phyloP scores from a whole-genome alignment of 2,329 filamentous ascomycete species.

The Epicoccum nigrum region DNA sequence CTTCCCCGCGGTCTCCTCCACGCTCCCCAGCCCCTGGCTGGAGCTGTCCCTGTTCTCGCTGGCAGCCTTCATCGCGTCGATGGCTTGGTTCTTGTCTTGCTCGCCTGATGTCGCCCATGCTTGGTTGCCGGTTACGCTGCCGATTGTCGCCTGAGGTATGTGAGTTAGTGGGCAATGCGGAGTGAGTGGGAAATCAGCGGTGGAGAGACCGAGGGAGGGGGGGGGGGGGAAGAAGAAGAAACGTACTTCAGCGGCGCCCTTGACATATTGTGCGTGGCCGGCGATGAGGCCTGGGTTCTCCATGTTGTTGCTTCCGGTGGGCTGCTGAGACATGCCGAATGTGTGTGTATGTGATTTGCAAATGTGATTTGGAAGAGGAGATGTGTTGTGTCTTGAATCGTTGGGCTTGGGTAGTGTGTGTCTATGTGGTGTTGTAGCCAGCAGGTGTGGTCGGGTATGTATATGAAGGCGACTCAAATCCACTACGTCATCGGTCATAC shows the following conservation, averaged over 20 bases:
- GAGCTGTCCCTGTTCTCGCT: constrained; percentile 61
- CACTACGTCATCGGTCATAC: constrained; percentile 14
- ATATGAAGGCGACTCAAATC: constrained; percentile 4
- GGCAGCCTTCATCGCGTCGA: constrained; percentile 67
- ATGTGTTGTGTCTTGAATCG: background rate
- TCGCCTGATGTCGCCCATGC: constrained; percentile 69
- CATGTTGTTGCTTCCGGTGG: constrained; percentile 23
- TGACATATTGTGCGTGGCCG: constrained; percentile 71
- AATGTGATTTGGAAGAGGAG: background rate
- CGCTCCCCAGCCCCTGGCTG: constrained; percentile 64
- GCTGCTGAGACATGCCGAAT: constrained; percentile 30
- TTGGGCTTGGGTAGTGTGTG: background rate
- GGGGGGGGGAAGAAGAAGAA: background rate
- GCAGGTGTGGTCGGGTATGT: constrained; percentile 1
- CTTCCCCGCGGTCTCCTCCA: constrained; percentile 69
- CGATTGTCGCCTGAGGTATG: constrained; percentile 61
- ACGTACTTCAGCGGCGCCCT: constrained; percentile 68
- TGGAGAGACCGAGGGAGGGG: background rate
- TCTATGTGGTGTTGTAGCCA: background rate
- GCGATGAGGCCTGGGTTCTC: constrained; percentile 65
- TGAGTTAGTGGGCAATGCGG: background rate
- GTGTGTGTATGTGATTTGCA: background rate
- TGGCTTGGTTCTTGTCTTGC: constrained; percentile 67
- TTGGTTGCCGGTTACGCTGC: constrained; percentile 65
- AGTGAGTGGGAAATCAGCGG: background rate